Percentiles rank a stretch among this genome's conserved stretches.
Evolutionary conservation across 2,329 filamentous ascomycete genomes (phyloP).

Genomic region (Cladosporium austrohemisphaericum): DNA sequence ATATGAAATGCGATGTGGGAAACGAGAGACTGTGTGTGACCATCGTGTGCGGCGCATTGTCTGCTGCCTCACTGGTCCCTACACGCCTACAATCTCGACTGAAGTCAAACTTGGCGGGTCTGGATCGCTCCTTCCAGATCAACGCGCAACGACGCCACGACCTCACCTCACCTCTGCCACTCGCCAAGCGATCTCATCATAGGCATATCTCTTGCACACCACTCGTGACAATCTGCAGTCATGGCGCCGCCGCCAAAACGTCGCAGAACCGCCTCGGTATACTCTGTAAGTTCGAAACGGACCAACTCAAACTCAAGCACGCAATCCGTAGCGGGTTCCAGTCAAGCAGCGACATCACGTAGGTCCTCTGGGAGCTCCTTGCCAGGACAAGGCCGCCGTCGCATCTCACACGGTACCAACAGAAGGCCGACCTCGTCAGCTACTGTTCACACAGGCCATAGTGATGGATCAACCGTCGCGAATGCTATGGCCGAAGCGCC

Average conservation of each 20-base stretch:
- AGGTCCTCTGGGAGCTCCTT: background rate
- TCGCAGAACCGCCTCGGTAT: constrained; percentile 10
- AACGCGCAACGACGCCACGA: too few species aligned
- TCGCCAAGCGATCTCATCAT: too few species aligned
- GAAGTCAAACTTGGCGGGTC: too few species aligned
- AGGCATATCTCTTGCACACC: too few species aligned
- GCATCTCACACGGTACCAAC: background rate
- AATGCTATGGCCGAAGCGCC: background rate
- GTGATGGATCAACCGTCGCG: background rate
- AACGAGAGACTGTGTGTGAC: too few species aligned
- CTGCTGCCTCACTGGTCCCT: too few species aligned
- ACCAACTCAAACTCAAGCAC: constrained; percentile 1
- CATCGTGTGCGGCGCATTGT: too few species aligned
- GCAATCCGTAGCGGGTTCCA: background rate
- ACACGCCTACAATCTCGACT: too few species aligned
- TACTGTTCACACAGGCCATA: background rate
- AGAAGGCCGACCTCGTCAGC: background rate
- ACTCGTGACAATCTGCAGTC: too few species aligned
- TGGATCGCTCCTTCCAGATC: too few species aligned
- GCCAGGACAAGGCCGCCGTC: background rate
- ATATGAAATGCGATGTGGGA: too few species aligned
- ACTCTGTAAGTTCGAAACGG: background rate
- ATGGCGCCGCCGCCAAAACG: constrained; percentile 11
- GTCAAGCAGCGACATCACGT: background rate
- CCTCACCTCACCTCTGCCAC: too few species aligned